Evolutionary conservation across 768 basidiomycete genomes (phyloP).

Genomic region (Mycena belliarum): DNA sequence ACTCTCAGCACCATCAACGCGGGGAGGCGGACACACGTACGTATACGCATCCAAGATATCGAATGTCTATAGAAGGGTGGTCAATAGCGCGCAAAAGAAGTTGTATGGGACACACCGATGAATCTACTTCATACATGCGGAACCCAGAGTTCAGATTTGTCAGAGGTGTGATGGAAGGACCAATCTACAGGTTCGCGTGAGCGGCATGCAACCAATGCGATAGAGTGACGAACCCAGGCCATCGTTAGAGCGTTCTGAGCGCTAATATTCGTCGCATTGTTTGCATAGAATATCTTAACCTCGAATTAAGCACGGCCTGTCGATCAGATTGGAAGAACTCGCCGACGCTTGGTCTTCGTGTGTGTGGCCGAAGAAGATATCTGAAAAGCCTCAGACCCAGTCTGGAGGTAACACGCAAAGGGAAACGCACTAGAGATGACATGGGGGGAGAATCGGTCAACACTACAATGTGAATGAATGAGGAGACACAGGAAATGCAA

Average conservation of each 20-base stretch:
- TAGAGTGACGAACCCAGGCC: slow-evolving; percentile 35
- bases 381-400: slow-evolving; percentile 31
- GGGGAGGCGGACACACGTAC: slow-evolving; percentile 39
- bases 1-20: neutral
- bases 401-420: neutral
- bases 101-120: slow-evolving; percentile 44
- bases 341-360: slow-evolving; percentile 19
- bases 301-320: neutral
- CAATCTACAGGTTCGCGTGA: slow-evolving; percentile 44
- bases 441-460: slow-evolving; percentile 78
- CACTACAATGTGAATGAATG: slow-evolving; percentile 37
- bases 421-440: slow-evolving; percentile 66
- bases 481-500: neutral
- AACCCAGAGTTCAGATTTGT: slow-evolving; percentile 78
- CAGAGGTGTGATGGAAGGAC: slow-evolving; percentile 68
- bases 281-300: slow-evolving; percentile 20
- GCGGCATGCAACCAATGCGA: neutral
- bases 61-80: slow-evolving; percentile 57
- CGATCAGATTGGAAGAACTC: slow-evolving; percentile 11
- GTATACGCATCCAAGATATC: slow-evolving; percentile 79
- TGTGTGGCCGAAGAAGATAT: slow-evolving; percentile 73
- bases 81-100: neutral
- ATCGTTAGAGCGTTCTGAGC: slow-evolving; percentile 56
- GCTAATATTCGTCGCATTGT: slow-evolving; percentile 41
- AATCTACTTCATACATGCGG: slow-evolving; percentile 71